phyloP scores from a whole-genome alignment of 371 early-diverging fungal species.

The Mycotypha africana region DNA sequence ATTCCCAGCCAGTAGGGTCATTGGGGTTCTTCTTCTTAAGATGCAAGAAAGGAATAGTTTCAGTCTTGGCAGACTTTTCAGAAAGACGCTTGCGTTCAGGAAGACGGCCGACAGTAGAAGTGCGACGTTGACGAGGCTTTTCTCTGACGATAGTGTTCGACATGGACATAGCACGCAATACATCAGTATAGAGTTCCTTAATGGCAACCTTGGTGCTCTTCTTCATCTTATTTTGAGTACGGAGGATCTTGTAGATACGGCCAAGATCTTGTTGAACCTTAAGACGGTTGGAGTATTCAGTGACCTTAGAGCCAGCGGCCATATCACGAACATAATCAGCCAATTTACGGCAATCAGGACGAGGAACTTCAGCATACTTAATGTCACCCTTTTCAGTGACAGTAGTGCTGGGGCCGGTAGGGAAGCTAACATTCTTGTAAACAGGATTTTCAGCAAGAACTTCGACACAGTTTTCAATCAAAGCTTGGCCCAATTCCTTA shows the following conservation, averaged over 20 bases:
- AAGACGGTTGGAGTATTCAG: constrained; percentile 63
- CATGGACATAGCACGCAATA: constrained; percentile 67
- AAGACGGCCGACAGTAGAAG: constrained; percentile 34
- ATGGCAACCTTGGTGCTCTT: constrained; percentile 65
- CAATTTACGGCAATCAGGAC: constrained; percentile 58
- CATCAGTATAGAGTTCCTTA: constrained; percentile 67
- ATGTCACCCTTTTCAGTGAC: constrained; percentile 79
- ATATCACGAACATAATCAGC: constrained; percentile 66
- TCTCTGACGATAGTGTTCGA: constrained; percentile 60
- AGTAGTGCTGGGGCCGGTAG: constrained; percentile 76
- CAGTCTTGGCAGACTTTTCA: constrained; percentile 49
- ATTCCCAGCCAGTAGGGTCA: constrained; percentile 66
- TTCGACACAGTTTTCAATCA: constrained; percentile 84
- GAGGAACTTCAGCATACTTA: constrained; percentile 72
- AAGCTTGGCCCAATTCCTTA: constrained; percentile 70
- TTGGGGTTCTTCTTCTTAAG: constrained; percentile 59
- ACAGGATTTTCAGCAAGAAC: constrained; percentile 73
- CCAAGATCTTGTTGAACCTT: constrained; percentile 72
- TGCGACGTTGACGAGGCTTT: constrained; percentile 38
- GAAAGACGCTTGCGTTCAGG: constrained; percentile 42
- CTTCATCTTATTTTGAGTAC: constrained; percentile 68
- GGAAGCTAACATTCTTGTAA: constrained; percentile 75
- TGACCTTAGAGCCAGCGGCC: constrained; percentile 63
- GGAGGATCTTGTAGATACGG: constrained; percentile 73
- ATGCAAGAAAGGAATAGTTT: constrained; percentile 74